phyloP scores from a whole-genome alignment of 176 grass and related monocot genomes.

The Calamus simplicifolius region DNA sequence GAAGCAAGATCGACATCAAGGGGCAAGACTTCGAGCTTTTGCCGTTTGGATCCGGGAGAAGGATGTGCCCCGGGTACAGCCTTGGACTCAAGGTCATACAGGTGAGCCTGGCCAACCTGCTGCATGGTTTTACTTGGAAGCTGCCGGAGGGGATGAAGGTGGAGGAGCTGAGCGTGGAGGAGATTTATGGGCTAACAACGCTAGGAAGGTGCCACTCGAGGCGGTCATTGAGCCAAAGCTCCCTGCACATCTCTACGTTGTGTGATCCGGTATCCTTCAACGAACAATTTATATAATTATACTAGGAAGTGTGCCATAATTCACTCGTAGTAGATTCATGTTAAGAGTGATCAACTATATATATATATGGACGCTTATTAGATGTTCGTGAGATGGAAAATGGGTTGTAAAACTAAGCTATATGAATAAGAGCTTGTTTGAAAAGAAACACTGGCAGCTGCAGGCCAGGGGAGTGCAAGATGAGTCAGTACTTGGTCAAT shows the following conservation, averaged over 20 bases:
- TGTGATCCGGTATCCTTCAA: no score
- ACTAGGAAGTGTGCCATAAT: no score
- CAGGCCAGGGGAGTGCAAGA: no score
- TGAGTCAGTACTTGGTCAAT: no score
- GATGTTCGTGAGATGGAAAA: no score
- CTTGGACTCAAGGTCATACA: constrained; percentile 46
- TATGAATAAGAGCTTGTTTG: no score
- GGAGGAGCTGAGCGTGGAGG: constrained; percentile 55
- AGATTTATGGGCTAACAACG: constrained; percentile 23
- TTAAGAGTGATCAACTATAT: no score
- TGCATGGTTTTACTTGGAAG: constrained; percentile 48
- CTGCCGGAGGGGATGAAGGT: constrained; percentile 24
- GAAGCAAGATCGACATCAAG: constrained; percentile 32
- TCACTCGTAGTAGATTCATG: no score
- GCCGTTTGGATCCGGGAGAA: constrained; percentile 41
- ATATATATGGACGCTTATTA: no score
- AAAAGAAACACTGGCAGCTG: no score
- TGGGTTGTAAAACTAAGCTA: no score
- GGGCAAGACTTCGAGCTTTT: constrained; percentile 57
- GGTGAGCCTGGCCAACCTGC: constrained; percentile 40
- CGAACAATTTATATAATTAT: no score
- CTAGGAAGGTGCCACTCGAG: constrained; percentile 28
- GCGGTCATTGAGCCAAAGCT: constrained; percentile 20
- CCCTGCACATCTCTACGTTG: constrained; percentile 21
- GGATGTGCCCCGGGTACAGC: constrained; percentile 52